These are phyloP conservation scores for Pythium aristosporum DNA, from an alignment of 352 stramenopile species.

Conservation along the genomic window DNA sequence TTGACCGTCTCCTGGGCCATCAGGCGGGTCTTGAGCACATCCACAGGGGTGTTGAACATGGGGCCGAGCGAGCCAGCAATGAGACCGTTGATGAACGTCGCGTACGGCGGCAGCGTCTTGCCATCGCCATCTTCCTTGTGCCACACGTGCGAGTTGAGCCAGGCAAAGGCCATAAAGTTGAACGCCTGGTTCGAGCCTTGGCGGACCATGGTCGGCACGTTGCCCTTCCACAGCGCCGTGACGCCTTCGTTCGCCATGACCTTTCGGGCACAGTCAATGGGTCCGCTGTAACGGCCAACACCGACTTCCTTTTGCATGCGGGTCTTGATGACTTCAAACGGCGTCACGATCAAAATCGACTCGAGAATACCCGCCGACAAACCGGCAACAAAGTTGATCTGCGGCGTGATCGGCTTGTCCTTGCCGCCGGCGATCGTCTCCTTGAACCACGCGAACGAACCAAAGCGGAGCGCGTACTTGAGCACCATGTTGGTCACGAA, in stretches of 20 bases:
- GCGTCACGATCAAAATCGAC: slow-evolving; percentile 96
- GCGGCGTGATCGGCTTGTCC: slow-evolving; percentile 65
- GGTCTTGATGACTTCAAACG: slow-evolving; percentile 98
- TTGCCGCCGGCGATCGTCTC: slow-evolving; percentile 73
- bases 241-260: slow-evolving; percentile 93
- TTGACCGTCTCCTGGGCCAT: slow-evolving; percentile 89
- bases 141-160: slow-evolving; percentile 92
- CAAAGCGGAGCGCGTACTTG: slow-evolving; percentile 89
- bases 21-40: slow-evolving; percentile 96
- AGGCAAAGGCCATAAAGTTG: slow-evolving; percentile 96
- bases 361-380: slow-evolving; percentile 93
- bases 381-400: slow-evolving; percentile 88
- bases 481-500: slow-evolving; percentile 90
- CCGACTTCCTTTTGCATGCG: slow-evolving; percentile 95
- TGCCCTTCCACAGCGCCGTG: slow-evolving; percentile 94
- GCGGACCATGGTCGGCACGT: slow-evolving; percentile 95
- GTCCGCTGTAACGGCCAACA: slow-evolving; percentile 86
- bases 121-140: slow-evolving; percentile 88
- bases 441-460: slow-evolving; percentile 86
- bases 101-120: slow-evolving; percentile 91
- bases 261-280: slow-evolving; percentile 91
- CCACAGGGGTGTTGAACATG: slow-evolving; percentile 88
- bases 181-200: slow-evolving; percentile 98
- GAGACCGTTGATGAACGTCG: slow-evolving; percentile 94
- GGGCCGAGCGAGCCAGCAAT: slow-evolving; percentile 81